A percentile compares a stretch with the other conserved stretches of the same genome.
These are phyloP conservation scores for Gryganskiella cystojenkinii DNA, from an alignment of 192 early-diverging fungal genomes.

Conservation along the genomic window DNA sequence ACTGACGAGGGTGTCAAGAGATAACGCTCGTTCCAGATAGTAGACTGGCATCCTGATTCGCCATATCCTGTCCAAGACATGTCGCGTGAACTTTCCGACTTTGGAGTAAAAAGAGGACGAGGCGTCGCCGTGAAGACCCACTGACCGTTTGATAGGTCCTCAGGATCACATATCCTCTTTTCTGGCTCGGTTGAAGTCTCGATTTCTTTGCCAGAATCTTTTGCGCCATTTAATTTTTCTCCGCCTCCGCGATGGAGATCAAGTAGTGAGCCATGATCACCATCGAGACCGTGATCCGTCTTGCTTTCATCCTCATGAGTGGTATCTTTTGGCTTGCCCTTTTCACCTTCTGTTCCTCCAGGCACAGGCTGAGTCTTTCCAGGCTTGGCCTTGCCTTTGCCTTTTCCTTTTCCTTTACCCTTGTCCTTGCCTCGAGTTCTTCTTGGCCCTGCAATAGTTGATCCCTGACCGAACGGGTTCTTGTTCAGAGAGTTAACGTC, in stretches of 20 bases:
- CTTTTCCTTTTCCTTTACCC: neutral
- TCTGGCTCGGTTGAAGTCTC: neutral
- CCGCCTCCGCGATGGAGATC: no score
- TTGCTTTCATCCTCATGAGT: no score
- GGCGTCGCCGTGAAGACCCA: slow-evolving; percentile 9
- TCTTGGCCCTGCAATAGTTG: slow-evolving; percentile 11
- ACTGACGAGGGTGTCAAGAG: slow-evolving; percentile 22
- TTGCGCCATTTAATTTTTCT: no score
- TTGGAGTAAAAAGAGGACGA: neutral
- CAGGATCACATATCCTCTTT: slow-evolving; percentile 26
- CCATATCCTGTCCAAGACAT: slow-evolving; percentile 48
- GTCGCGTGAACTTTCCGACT: neutral
- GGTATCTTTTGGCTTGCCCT: no score
- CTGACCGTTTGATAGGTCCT: slow-evolving; percentile 23
- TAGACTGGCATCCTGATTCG: slow-evolving; percentile 23
- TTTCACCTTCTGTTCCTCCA: no score
- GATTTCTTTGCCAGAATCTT: neutral
- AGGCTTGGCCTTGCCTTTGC: neutral
- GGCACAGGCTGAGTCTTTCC: neutral
- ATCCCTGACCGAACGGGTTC: neutral
- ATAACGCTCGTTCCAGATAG: slow-evolving; percentile 50
- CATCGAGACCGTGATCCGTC: no score
- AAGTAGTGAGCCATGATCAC: no score
- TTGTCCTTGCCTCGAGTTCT: slow-evolving; percentile 27
- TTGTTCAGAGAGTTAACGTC: neutral